Evolutionary conservation across 2,329 filamentous ascomycete genomes (phyloP), one percentile per base, ranked within the genome.

Genomic region (Hypoxylon sp.): DNA sequence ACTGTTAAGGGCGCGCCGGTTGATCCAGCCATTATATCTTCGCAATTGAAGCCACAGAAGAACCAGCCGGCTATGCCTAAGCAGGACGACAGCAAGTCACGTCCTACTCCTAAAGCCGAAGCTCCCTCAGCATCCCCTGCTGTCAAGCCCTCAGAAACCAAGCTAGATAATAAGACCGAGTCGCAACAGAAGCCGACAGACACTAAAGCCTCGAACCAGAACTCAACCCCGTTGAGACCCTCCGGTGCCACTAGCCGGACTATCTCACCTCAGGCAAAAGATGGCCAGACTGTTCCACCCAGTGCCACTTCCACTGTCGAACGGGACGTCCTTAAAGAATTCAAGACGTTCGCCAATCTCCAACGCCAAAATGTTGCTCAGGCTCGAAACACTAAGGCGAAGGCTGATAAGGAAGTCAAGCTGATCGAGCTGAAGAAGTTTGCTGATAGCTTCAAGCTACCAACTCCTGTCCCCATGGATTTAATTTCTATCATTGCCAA

Each of bases 381-480:
- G 74, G 83, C 80, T 42, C 84, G 89, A 50, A 83, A 79, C 69
- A 86, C 81, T 73, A 91, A 90, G 78, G 85, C 85, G 9, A 89
- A 86, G 77, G 86, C 86, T 66, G 96, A 98, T 78, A 97, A 97
- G 79, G 94, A 94, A 73, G 90, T 96, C 71, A 98, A 97, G 80
- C 81, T 99, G 69, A 97, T 93, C 66, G 96, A 99, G 81, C 83
- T 99, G 64, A 97, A 96, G 85, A 97, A 95, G 77, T 99, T 99
- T 80, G 94, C 96, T 0, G 88, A 91, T 73, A 96, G 88, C 78
- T 99, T 99, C 85, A 98, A 98, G 82, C 87, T 99, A 17, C 91
- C 92, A 54, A 98, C 95, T 2, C 94, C 94, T 5, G 94, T 99
- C 10, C 96, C 96, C 1, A 90, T 88, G 57, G 96, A 99, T 80